phyloP scores from a whole-genome alignment of 1,284 basidiomycete genomes.

The Ustilago sp. region DNA sequence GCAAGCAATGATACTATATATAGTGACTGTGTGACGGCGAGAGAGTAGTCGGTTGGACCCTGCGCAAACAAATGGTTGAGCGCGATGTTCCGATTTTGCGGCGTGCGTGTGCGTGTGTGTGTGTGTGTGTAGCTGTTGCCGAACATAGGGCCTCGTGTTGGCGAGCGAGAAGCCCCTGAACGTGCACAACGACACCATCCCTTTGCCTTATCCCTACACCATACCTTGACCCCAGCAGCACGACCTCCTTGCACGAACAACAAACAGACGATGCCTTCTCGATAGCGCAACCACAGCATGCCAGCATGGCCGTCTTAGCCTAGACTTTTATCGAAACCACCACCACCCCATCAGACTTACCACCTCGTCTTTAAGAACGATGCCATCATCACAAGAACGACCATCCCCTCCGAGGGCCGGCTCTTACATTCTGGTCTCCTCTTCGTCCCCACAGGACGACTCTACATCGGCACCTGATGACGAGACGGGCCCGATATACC shows the following conservation, averaged over 20 bases:
- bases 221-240: neutral
- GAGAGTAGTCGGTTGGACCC: conserved; percentile 16
- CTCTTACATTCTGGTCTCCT: conserved; percentile 49
- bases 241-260: neutral
- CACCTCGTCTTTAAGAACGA: conserved; percentile 4
- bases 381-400: conserved; percentile 24
- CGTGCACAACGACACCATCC: conserved; percentile 7
- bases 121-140: neutral
- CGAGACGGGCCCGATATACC: neutral
- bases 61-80: conserved; percentile 12
- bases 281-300: conserved; percentile 12
- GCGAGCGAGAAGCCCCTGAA: conserved; percentile 15
- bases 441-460: conserved; percentile 19
- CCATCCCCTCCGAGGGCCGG: conserved; percentile 30
- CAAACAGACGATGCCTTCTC: conserved; percentile 12
- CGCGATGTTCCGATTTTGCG: conserved; percentile 3
- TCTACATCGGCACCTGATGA: neutral
- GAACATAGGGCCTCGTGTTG: conserved; percentile 16
- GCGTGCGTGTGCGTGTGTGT: conserved; percentile 5
- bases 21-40: neutral
- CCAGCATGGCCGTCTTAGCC: neutral
- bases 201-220: neutral
- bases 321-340: neutral
- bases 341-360: neutral
- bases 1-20: neutral